Percentiles rank a stretch among this genome's conserved stretches.
Evolutionary conservation across 768 basidiomycete species (phyloP).

Genomic region (Podaxis carcinomalis): DNA sequence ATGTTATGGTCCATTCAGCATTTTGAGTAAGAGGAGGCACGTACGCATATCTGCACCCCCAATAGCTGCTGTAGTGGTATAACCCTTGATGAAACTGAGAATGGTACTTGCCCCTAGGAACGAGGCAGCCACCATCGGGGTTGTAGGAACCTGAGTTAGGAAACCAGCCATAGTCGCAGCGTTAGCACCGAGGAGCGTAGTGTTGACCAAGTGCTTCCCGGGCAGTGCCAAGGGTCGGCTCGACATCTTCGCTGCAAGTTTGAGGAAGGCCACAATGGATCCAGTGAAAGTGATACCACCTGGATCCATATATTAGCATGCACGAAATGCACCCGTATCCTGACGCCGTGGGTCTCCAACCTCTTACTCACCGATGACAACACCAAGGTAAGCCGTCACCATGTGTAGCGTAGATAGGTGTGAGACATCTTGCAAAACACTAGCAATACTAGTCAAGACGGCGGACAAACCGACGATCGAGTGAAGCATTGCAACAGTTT

Average conservation of each 20-base stretch:
- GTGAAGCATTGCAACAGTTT: slow-evolving; percentile 74
- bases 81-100: slow-evolving; percentile 82
- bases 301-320: slow-evolving; percentile 16
- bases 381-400: slow-evolving; percentile 81
- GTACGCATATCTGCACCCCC: slow-evolving; percentile 92
- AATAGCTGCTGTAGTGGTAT: slow-evolving; percentile 86
- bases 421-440: slow-evolving; percentile 66
- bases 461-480: slow-evolving; percentile 90
- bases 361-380: slow-evolving; percentile 66
- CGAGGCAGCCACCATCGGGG: slow-evolving; percentile 72
- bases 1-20: slow-evolving; percentile 9
- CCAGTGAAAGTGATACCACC: slow-evolving; percentile 88
- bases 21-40: slow-evolving; percentile 23
- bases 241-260: slow-evolving; percentile 78
- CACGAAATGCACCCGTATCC: too few species aligned
- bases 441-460: slow-evolving; percentile 80
- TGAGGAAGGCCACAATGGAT: slow-evolving; percentile 85
- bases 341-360: neutral
- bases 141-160: slow-evolving; percentile 60
- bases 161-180: slow-evolving; percentile 74
- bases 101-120: slow-evolving; percentile 71
- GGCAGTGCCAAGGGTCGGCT: slow-evolving; percentile 71
- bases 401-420: slow-evolving; percentile 74
- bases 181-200: slow-evolving; percentile 68
- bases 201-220: slow-evolving; percentile 74